Conservation (phyloP, 2,329 filamentous ascomycete genomes). For the Calonectria crousiana region DNA sequence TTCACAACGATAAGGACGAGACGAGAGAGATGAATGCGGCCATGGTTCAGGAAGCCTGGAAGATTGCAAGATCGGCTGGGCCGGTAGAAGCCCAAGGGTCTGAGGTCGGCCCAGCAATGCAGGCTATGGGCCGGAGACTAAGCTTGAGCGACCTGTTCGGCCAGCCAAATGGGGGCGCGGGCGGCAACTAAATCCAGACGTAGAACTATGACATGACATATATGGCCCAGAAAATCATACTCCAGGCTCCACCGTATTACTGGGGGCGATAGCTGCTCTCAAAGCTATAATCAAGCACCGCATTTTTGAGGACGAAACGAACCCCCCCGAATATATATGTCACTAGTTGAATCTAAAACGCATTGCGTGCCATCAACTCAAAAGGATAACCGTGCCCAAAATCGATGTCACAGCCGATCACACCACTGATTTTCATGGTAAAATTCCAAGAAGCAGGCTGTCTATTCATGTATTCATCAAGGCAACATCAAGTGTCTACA, state of each 20-base stretch:
- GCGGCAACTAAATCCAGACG: slow-evolving; percentile 33
- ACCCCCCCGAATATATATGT: neutral
- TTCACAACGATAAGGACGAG: slow-evolving; percentile 63
- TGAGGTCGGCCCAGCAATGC: slow-evolving; percentile 56
- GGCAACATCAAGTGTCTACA: slow-evolving; percentile 43
- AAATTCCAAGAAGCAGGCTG: slow-evolving; percentile 18
- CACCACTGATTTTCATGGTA: neutral
- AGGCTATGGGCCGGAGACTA: slow-evolving; percentile 58
- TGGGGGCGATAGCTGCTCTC: neutral
- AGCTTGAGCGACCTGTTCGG: slow-evolving; percentile 61
- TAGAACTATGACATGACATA: neutral
- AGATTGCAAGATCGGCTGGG: slow-evolving; percentile 48
- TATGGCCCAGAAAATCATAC: neutral
- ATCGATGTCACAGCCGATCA: neutral
- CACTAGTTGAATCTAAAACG: neutral
- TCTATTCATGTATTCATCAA: slow-evolving; percentile 45
- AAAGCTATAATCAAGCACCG: neutral
- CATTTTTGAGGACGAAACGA: neutral
- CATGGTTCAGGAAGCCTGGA: slow-evolving; percentile 59
- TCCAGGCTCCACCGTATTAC: neutral
- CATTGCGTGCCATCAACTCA: neutral
- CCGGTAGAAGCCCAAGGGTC: slow-evolving; percentile 45
- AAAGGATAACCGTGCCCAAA: neutral
- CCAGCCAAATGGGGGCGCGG: slow-evolving; percentile 41
- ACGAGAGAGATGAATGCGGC: slow-evolving; percentile 57